These are phyloP conservation scores for Parasarocladium wereldwijsianum DNA, from an alignment of 2,329 filamentous ascomycete species.

Conservation along the genomic window DNA sequence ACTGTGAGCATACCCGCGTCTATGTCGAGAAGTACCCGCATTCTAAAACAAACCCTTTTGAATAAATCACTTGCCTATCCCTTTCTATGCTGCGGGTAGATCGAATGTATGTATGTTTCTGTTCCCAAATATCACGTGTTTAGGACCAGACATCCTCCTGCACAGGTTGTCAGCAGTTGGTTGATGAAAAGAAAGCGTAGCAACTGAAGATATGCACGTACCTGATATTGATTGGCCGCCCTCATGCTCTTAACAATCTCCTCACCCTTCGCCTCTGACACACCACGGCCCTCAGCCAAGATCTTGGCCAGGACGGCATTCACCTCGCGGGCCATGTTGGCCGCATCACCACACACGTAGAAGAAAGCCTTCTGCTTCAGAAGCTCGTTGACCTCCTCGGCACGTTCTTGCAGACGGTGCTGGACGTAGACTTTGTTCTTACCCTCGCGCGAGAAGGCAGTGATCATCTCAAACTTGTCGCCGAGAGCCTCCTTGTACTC, in stretches of 20 bases:
- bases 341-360: slow-evolving; percentile 95
- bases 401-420: slow-evolving; percentile 72
- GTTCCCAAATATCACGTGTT: slow-evolving; percentile 8
- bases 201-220: slow-evolving; percentile 22
- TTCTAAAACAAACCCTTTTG: too few relatives aligned
- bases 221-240: slow-evolving; percentile 90
- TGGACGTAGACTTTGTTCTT: slow-evolving; percentile 93
- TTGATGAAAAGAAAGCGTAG: slow-evolving; percentile 1
- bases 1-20: too few relatives aligned
- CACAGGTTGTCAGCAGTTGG: slow-evolving; percentile 6
- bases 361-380: slow-evolving; percentile 81
- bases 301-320: slow-evolving; percentile 79
- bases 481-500: slow-evolving; percentile 71
- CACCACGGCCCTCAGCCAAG: slow-evolving; percentile 66
- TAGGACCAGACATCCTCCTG: slow-evolving; percentile 62
- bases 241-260: slow-evolving; percentile 97
- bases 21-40: too few relatives aligned
- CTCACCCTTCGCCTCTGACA: slow-evolving; percentile 78
- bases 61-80: too few relatives aligned
- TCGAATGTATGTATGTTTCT: slow-evolving; percentile 1
- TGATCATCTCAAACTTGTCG: slow-evolving; percentile 80
- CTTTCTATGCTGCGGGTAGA: not conserved
- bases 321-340: slow-evolving; percentile 92
- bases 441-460: slow-evolving; percentile 84
- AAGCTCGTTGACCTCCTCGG: slow-evolving; percentile 74